Conservation (phyloP, 2,329 filamentous ascomycete species). For the Xylariales sp. region DNA sequence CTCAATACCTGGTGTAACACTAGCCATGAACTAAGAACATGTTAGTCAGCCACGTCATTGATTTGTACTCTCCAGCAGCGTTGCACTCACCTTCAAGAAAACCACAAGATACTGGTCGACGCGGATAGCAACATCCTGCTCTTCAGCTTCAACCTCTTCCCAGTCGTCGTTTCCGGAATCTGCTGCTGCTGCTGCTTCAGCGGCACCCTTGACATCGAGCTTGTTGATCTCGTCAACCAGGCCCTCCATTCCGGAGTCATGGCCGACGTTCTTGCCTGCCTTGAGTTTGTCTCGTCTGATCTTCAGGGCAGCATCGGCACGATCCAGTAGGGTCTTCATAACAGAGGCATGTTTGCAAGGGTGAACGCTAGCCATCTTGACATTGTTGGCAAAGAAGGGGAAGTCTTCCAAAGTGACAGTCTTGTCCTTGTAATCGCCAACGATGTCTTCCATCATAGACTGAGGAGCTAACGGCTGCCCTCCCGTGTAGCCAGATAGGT, state of each 20-base stretch:
- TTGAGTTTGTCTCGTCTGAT: constrained; percentile 78
- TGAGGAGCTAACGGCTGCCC: constrained; percentile 78
- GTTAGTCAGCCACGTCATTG: too few species aligned
- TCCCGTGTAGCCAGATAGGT: constrained; percentile 84
- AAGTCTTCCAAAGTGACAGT: constrained; percentile 98
- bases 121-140: constrained; percentile 71
- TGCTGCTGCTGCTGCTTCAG: constrained; percentile 46
- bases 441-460: constrained; percentile 94
- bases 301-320: constrained; percentile 89
- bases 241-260: constrained; percentile 68
- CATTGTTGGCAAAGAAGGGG: constrained; percentile 82
- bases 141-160: constrained; percentile 64
- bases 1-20: constrained; percentile 93
- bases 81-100: constrained; percentile 72
- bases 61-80: too few species aligned
- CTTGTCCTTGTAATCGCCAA: constrained; percentile 96
- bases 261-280: constrained; percentile 45
- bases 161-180: constrained; percentile 55
- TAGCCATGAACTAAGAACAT: constrained; percentile 62
- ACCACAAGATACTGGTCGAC: constrained; percentile 88
- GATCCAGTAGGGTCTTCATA: constrained; percentile 96
- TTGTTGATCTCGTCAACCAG: constrained; percentile 76
- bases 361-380: constrained; percentile 96
- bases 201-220: constrained; percentile 51
- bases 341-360: constrained; percentile 96